Conservation (phyloP, 148 eudicot genomes). For the Amaranthus hypochondriacus region DNA sequence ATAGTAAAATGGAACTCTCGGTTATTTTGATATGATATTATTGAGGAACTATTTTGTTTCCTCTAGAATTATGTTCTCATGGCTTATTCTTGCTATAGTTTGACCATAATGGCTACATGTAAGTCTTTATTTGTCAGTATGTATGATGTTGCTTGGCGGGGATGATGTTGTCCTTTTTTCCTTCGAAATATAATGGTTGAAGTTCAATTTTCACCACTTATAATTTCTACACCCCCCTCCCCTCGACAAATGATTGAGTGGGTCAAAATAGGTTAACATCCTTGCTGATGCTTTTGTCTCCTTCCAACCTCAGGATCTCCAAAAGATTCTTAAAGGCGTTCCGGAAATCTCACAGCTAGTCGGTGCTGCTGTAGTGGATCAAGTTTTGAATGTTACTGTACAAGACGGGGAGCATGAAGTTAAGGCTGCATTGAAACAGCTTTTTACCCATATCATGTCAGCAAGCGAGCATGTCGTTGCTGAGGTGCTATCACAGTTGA, state of each 20-base stretch:
- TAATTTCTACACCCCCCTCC: not conserved
- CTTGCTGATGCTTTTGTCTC: constrained; percentile 5
- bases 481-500: constrained; percentile 48
- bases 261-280: not conserved
- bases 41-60: not conserved
- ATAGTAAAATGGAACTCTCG: not conserved
- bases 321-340: constrained; percentile 54
- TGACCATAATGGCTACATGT: not conserved
- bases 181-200: not conserved
- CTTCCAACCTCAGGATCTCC: constrained; percentile 52
- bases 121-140: not conserved
- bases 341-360: constrained; percentile 79
- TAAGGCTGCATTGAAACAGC: constrained; percentile 44
- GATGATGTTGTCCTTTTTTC: not conserved
- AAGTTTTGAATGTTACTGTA: constrained; percentile 35
- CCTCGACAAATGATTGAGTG: not conserved
- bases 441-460: constrained; percentile 78
- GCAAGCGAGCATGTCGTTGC: constrained; percentile 56
- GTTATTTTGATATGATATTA: not conserved
- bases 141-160: constrained; percentile 1
- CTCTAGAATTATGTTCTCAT: not conserved
- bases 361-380: constrained; percentile 47
- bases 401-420: constrained; percentile 43
- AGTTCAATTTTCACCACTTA: not conserved
- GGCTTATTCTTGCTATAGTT: not conserved